Percentiles rank a stretch among this genome's conserved stretches.
Conservation (phyloP, 202 grass and related monocot genomes). For the Setaria italica region DNA sequence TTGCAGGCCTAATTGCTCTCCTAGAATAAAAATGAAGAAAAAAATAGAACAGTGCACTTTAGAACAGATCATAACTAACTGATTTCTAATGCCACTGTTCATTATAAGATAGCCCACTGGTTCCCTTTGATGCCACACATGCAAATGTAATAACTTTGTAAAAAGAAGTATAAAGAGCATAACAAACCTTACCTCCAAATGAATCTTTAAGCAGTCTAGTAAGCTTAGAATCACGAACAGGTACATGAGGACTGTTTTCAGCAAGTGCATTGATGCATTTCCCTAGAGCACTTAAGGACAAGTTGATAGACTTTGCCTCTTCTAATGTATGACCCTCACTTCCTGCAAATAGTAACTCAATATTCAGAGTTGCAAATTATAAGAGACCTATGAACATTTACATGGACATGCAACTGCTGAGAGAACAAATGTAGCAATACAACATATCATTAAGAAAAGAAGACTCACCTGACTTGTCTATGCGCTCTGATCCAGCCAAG, state of each 20-base stretch:
- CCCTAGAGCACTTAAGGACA: slow-evolving; percentile 90
- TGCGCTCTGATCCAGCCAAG: slow-evolving; percentile 96
- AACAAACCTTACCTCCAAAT: slow-evolving; percentile 82
- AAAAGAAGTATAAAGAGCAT: slow-evolving; percentile 16
- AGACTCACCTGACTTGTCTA: slow-evolving; percentile 85
- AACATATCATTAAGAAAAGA: slow-evolving; percentile 23
- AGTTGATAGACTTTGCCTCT: slow-evolving; percentile 99
- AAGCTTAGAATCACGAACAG: slow-evolving; percentile 97
- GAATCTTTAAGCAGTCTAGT: slow-evolving; percentile 99
- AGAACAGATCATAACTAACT: neutral
- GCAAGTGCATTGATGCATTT: slow-evolving; percentile 99
- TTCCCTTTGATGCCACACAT: neutral
- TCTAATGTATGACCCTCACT: slow-evolving; percentile 99
- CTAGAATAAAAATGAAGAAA: neutral
- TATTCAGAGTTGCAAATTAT: slow-evolving; percentile 32
- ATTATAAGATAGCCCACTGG: neutral
- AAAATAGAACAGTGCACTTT: neutral
- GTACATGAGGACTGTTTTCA: slow-evolving; percentile 96
- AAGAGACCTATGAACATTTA: slow-evolving; percentile 31
- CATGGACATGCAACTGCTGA: slow-evolving; percentile 14
- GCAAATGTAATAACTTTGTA: slow-evolving; percentile 3
- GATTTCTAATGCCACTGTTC: neutral
- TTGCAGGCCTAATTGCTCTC: neutral
- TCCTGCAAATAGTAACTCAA: slow-evolving; percentile 62
- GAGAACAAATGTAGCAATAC: slow-evolving; percentile 22